phyloP scores from a whole-genome alignment of 73 alveolate genomes.

The Urostyla sp. region DNA sequence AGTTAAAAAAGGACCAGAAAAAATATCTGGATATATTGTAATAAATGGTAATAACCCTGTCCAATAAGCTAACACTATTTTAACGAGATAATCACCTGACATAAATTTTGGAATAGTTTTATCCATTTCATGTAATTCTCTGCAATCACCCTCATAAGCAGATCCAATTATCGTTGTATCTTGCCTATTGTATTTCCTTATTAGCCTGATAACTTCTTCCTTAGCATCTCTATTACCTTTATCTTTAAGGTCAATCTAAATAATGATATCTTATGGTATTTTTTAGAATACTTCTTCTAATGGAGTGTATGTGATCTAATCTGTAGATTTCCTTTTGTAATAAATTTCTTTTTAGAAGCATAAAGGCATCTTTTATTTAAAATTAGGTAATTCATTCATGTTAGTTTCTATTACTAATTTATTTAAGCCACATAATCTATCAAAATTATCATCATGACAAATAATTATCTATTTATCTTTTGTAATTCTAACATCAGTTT shows the following conservation, averaged over 20 bases:
- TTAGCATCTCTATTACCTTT: neutral
- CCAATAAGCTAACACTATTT: neutral
- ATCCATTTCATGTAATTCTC: neutral
- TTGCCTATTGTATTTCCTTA: slow-evolving; percentile 5
- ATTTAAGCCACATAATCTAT: neutral
- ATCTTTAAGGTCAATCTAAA: slow-evolving; percentile 28
- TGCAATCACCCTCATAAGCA: neutral
- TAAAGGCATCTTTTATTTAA: neutral
- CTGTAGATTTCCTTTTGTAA: neutral
- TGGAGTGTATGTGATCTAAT: neutral
- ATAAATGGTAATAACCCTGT: slow-evolving; percentile 37
- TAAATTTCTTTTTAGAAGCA: slow-evolving; percentile 1
- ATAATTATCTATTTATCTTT: slow-evolving; percentile 2
- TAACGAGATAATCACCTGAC: neutral
- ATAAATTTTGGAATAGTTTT: slow-evolving; percentile 15
- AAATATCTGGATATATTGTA: slow-evolving; percentile 2
- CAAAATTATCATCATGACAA: slow-evolving; percentile 9
- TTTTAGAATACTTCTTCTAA: slow-evolving; percentile 15
- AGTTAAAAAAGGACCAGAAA: slow-evolving; percentile 28
- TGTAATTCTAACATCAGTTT: slow-evolving; percentile 34
- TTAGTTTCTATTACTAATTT: neutral
- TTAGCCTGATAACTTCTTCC: neutral
- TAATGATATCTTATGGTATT: slow-evolving; percentile 19
- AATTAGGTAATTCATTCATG: slow-evolving; percentile 6
- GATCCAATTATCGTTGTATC: slow-evolving; percentile 20